Evolutionary conservation across 164 flowering plant species (phyloP), one percentile per base, ranked within the genome.

Genomic region (Piper longum): DNA sequence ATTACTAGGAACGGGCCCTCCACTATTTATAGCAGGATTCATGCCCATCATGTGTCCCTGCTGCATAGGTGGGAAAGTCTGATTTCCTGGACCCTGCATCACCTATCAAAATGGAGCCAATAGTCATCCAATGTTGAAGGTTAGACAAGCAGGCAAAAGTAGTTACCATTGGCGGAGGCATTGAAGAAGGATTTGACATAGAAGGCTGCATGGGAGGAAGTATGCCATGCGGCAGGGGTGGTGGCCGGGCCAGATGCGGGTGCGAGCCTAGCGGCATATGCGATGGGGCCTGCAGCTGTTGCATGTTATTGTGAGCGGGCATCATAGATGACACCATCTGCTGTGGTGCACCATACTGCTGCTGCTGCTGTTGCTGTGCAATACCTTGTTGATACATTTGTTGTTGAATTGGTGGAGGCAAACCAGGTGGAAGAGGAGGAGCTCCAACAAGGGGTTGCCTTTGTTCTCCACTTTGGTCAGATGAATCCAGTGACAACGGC

Each of bases 341-440:
- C 70, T 83, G 97, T 58, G 74, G 83, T 40, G 64, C 76, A 52
- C 59, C 68, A 60, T 79, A 86, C 43, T 81, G 91, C 8, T 81
- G 87, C 61, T 82, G 85, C 44, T 71, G 77, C 5, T 69, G 76
- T 44, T 74, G 72, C 69, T 80, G 95, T 68, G 75, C 89, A 60
- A 84, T 80, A 74, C 79, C 77, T 74, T 87, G 95, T 66, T 85
- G 96, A 74, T 83, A 90, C 54, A 77, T 65, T 67, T 83, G 96
- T 74, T 80, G 99, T 69, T 75, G 80, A 19, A 73, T 61, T 11
- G 73, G 77, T 41, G 99, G 97, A 75, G 87, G 96, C 14, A 96
- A 95, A 66, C 93, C 99, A 62, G 96, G 95, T 6, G 99, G 97
- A 19, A 91, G 89, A 65, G 96, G 97, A 63, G 99, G 99, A 54